Evolutionary conservation across 1,284 basidiomycete species (phyloP).

Genomic region (Earliella scabrosa): DNA sequence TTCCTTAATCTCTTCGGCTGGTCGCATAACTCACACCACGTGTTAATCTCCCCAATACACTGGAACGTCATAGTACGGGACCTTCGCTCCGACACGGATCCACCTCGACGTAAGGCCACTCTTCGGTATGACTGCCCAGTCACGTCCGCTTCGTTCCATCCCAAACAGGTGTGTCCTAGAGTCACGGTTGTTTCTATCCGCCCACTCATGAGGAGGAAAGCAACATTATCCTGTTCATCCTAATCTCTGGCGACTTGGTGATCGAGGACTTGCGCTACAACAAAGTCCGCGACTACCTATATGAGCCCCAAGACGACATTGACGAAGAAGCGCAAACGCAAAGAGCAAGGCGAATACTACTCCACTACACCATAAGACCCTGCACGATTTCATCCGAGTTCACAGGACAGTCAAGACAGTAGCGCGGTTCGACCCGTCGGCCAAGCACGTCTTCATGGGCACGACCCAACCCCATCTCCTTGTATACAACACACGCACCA

Average conservation of each 20-base stretch:
- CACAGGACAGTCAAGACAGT: constrained; percentile 69
- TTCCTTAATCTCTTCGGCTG: constrained; percentile 60
- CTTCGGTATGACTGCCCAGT: constrained; percentile 92
- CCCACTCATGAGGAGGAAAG: constrained; percentile 42
- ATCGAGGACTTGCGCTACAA: constrained; percentile 76
- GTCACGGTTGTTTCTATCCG: too few relatives aligned
- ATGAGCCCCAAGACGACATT: constrained; percentile 63
- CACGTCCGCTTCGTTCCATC: constrained; percentile 84
- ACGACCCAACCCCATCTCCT: constrained; percentile 82
- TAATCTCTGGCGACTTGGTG: constrained; percentile 82
- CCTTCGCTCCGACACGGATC: constrained; percentile 70
- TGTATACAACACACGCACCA: constrained; percentile 87
- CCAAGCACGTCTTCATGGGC: constrained; percentile 86
- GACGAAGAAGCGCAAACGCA: constrained; percentile 50
- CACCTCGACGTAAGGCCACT: constrained; percentile 68
- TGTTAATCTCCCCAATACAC: constrained; percentile 89
- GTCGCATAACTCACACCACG: constrained; percentile 90
- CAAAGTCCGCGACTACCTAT: constrained; percentile 65
- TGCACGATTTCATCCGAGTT: constrained; percentile 28
- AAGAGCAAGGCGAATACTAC: constrained; percentile 44
- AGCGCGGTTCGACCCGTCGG: constrained; percentile 84
- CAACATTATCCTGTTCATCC: constrained; percentile 75
- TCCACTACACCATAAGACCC: neutral
- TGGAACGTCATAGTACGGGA: constrained; percentile 98
- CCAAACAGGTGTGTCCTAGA: constrained; percentile 80